These are phyloP conservation scores for Russula sp. DNA, from an alignment of 768 basidiomycete species.

Conservation along the genomic window DNA sequence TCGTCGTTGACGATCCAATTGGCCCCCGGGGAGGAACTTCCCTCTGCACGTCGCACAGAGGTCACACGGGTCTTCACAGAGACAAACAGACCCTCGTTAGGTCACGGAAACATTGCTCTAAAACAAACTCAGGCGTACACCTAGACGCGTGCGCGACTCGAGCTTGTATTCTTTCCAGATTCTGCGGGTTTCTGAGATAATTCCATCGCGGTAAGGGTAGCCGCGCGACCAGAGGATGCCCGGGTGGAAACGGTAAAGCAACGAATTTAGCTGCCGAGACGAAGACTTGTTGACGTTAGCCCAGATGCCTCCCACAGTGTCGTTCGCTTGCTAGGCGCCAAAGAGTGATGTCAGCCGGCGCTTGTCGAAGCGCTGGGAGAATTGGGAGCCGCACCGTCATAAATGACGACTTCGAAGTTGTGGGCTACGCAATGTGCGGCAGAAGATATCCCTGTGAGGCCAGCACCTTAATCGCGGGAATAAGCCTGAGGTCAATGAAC, in stretches of 20 bases:
- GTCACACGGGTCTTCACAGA: background rate
- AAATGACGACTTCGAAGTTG: conserved; percentile 49
- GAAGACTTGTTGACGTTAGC: conserved; percentile 46
- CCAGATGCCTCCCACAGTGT: conserved; percentile 46
- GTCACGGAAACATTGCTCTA: conserved; percentile 24
- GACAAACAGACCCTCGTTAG: conserved; percentile 9
- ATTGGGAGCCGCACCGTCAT: conserved; percentile 32
- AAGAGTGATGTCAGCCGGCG: background rate
- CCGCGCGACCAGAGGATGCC: conserved; percentile 38
- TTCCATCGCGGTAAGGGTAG: conserved; percentile 47
- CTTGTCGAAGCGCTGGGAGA: conserved; percentile 1
- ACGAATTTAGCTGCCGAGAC: conserved; percentile 45
- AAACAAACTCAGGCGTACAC: conserved; percentile 36
- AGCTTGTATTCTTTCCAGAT: conserved; percentile 48
- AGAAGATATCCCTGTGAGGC: conserved; percentile 47
- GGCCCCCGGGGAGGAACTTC: conserved; percentile 19
- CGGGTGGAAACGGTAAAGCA: conserved; percentile 49
- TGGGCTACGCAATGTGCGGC: conserved; percentile 47
- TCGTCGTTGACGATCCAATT: conserved; percentile 47
- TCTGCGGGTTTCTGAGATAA: conserved; percentile 38
- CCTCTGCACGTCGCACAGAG: conserved; percentile 2
- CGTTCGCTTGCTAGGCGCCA: conserved; percentile 17
- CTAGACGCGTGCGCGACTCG: conserved; percentile 40
- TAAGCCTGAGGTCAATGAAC: background rate
- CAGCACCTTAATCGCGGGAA: conserved; percentile 35